Percentiles rank a stretch among this genome's conserved stretches.
These are phyloP conservation scores for Leishmania arabica DNA, from an alignment of 208 protist genomes.

Conservation along the genomic window DNA sequence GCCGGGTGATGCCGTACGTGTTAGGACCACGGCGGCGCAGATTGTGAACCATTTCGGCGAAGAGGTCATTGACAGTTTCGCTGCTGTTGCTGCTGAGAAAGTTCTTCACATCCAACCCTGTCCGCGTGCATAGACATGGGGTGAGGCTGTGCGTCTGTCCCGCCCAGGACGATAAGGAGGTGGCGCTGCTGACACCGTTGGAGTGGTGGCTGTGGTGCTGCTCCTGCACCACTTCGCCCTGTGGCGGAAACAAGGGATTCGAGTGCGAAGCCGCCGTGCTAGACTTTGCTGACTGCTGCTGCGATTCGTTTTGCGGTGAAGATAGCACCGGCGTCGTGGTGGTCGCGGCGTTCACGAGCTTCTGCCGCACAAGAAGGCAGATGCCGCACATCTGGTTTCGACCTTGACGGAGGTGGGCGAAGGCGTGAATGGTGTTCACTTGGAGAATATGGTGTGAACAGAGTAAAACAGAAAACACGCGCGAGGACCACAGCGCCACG, in stretches of 20 bases:
- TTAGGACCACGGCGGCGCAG: conserved; percentile 54
- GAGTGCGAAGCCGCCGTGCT: neutral
- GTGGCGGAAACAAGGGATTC: neutral
- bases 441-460: neutral
- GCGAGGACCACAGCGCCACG: neutral
- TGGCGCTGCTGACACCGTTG: neutral
- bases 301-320: neutral
- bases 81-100: conserved; percentile 19
- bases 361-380: conserved; percentile 32
- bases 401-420: neutral
- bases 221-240: neutral
- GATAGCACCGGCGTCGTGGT: neutral
- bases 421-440: neutral
- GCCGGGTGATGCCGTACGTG: conserved; percentile 43
- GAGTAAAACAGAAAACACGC: neutral
- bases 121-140: conserved; percentile 14
- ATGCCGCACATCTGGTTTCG: conserved; percentile 27
- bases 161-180: neutral
- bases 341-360: conserved; percentile 5
- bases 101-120: conserved; percentile 17
- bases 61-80: conserved; percentile 23
- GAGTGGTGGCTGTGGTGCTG: neutral
- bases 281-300: neutral
- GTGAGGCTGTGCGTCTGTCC: conserved; percentile 8
- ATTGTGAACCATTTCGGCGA: conserved; percentile 42